A percentile compares a stretch with the other conserved stretches of the same genome.
These are phyloP conservation scores for Pythium angustatum DNA, from an alignment of 352 stramenopile genomes.

Conservation along the genomic window DNA sequence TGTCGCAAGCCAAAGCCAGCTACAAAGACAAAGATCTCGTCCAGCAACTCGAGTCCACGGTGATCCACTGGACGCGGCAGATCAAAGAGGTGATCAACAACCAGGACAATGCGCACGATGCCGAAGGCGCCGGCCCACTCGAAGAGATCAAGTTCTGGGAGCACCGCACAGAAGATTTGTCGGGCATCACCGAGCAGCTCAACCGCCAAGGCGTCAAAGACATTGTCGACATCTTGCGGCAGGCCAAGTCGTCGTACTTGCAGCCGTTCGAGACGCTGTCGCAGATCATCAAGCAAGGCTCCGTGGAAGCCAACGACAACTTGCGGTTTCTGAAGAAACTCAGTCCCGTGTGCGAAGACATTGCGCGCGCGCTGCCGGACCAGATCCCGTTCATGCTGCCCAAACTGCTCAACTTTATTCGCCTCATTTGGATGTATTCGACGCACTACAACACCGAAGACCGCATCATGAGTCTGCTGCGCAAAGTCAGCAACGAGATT, in stretches of 20 bases:
- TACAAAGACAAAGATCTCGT: constrained; percentile 94
- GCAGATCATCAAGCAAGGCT: constrained; percentile 92
- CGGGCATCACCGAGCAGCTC: constrained; percentile 93
- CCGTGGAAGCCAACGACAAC: constrained; percentile 93
- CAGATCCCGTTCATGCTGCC: constrained; percentile 92
- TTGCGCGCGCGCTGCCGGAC: constrained; percentile 77
- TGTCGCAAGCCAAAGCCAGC: constrained; percentile 82
- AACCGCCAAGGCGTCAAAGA: constrained; percentile 89
- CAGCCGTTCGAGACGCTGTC: constrained; percentile 91
- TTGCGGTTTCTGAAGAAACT: constrained; percentile 94
- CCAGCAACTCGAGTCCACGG: constrained; percentile 94
- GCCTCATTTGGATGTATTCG: constrained; percentile 94
- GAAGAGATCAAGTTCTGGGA: constrained; percentile 97
- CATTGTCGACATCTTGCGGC: constrained; percentile 83
- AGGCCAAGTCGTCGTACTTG: constrained; percentile 93
- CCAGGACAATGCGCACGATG: constrained; percentile 91
- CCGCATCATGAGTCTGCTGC: constrained; percentile 89
- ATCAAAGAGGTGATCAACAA: constrained; percentile 98
- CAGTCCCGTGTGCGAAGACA: constrained; percentile 87
- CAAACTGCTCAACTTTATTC: constrained; percentile 92
- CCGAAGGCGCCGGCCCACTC: constrained; percentile 89
- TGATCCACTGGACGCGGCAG: constrained; percentile 97
- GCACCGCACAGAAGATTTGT: constrained; percentile 90
- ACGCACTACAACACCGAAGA: constrained; percentile 95
- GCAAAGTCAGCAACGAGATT: constrained; percentile 95